These are phyloP conservation scores for Botrytis squamosa DNA, from an alignment of 2,329 filamentous ascomycete genomes.

Conservation along the genomic window DNA sequence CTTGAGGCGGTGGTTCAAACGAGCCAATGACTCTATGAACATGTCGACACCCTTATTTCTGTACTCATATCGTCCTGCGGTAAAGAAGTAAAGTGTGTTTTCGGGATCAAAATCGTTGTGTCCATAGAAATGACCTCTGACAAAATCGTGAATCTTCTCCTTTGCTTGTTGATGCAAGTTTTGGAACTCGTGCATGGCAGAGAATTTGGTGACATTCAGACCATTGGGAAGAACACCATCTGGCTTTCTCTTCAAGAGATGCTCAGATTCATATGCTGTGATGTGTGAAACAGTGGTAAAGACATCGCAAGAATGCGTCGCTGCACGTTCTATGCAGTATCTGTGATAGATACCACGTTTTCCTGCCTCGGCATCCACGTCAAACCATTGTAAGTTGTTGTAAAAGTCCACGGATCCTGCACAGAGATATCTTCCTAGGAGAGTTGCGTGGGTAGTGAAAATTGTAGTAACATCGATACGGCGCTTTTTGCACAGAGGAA, in stretches of 20 bases:
- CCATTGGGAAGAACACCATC: constrained; percentile 96
- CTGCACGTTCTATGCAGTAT: constrained; percentile 95
- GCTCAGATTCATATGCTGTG: constrained; percentile 96
- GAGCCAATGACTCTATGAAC: constrained; percentile 96
- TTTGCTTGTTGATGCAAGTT: constrained; percentile 96
- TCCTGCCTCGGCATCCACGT: constrained; percentile 93
- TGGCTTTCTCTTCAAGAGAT: constrained; percentile 94
- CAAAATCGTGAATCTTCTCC: constrained; percentile 97
- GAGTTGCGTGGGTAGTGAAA: constrained; percentile 95
- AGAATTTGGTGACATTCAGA: constrained; percentile 97
- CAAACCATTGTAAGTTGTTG: constrained; percentile 96
- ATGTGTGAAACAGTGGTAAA: constrained; percentile 99
- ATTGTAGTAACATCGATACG: constrained; percentile 97
- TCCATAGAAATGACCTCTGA: constrained; percentile 96
- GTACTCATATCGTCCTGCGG: constrained; percentile 94
- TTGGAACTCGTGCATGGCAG: constrained; percentile 97
- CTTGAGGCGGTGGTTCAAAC: constrained; percentile 93
- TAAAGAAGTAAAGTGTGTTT: constrained; percentile 98
- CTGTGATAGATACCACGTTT: constrained; percentile 98
- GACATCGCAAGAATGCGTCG: constrained; percentile 88
- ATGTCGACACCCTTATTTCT: constrained; percentile 98
- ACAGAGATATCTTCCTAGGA: constrained; percentile 93
- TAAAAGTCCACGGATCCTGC: constrained; percentile 98
- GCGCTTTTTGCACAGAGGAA: constrained; percentile 88
- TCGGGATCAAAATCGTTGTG: constrained; percentile 97